Percentiles rank a stretch among this genome's conserved stretches.
Conservation (phyloP, 1,284 basidiomycete genomes). For the Pseudozyma flocculosa region DNA sequence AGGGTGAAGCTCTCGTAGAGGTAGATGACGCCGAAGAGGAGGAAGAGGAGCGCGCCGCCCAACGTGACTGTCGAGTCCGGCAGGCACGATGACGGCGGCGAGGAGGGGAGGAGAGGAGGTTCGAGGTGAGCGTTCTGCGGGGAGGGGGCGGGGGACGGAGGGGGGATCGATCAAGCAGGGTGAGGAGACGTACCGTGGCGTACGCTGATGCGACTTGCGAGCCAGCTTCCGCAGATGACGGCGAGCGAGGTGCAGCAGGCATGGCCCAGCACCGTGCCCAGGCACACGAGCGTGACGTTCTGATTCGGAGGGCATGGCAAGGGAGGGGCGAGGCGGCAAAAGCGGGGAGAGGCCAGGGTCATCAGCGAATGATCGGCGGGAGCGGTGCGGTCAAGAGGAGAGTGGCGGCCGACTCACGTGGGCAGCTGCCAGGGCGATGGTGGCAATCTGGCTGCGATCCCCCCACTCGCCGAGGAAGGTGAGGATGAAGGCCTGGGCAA, state of each 20-base stretch:
- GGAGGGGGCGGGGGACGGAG: neutral
- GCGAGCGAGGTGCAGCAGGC: constrained; percentile 83
- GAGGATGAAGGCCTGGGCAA: constrained; percentile 90
- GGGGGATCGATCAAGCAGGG: neutral
- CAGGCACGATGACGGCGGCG: neutral
- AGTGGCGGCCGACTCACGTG: no score
- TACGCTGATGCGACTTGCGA: constrained; percentile 61
- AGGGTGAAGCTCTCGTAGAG: constrained; percentile 58
- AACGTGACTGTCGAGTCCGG: constrained; percentile 73
- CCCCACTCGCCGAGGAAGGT: constrained; percentile 99
- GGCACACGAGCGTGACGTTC: constrained; percentile 76
- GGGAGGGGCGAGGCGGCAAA: no score
- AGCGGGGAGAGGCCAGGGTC: no score
- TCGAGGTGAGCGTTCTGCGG: constrained; percentile 4
- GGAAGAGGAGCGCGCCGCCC: constrained; percentile 77
- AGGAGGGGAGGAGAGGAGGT: constrained; percentile 2
- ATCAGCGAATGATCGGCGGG: no score
- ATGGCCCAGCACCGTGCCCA: constrained; percentile 89
- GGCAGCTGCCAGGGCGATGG: constrained; percentile 91
- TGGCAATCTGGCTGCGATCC: constrained; percentile 94
- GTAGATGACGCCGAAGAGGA: constrained; percentile 68
- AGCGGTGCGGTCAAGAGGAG: no score
- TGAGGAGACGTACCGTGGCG: constrained; percentile 7
- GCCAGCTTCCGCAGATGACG: constrained; percentile 82
- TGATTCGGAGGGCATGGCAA: constrained; percentile 56